phyloP scores from a whole-genome alignment of 805 yeast genomes.

The Kodamaea restingae region DNA sequence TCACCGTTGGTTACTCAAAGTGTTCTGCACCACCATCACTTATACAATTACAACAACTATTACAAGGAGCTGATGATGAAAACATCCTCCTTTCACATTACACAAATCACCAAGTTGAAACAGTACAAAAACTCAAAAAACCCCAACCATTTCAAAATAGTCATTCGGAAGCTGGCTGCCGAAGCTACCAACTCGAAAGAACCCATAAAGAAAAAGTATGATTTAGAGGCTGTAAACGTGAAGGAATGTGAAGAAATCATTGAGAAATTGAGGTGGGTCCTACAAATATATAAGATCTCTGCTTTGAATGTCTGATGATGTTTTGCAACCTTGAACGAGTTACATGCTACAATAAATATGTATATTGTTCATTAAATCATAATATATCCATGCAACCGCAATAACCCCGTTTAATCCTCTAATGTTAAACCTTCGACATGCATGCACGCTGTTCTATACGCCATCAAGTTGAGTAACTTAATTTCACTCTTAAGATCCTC shows the following conservation, averaged over 20 bases:
- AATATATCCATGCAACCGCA: not conserved
- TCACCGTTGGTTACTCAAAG: slow-evolving; percentile 19
- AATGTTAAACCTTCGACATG: slow-evolving; percentile 33
- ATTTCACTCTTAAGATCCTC: slow-evolving; percentile 10
- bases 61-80: slow-evolving; percentile 69
- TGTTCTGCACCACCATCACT: slow-evolving; percentile 33
- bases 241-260: slow-evolving; percentile 72
- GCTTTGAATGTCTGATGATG: slow-evolving; percentile 4
- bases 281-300: slow-evolving; percentile 43
- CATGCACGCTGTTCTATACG: slow-evolving; percentile 34
- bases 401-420: slow-evolving; percentile 21
- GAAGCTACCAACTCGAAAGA: slow-evolving; percentile 40
- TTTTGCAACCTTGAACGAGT: too few species aligned
- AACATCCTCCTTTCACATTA: slow-evolving; percentile 81
- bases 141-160: slow-evolving; percentile 76
- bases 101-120: slow-evolving; percentile 70
- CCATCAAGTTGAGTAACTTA: slow-evolving; percentile 28
- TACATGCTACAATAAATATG: not conserved
- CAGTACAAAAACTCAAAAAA: slow-evolving; percentile 61
- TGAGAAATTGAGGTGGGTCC: slow-evolving; percentile 56
- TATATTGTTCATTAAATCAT: slow-evolving; percentile 2
- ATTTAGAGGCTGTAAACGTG: slow-evolving; percentile 68
- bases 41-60: slow-evolving; percentile 37
- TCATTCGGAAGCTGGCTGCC: slow-evolving; percentile 41
- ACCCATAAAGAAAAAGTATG: slow-evolving; percentile 68